Evolutionary conservation across 371 early-diverging fungal genomes (phyloP).

Genomic region (Rozella allomycis): DNA sequence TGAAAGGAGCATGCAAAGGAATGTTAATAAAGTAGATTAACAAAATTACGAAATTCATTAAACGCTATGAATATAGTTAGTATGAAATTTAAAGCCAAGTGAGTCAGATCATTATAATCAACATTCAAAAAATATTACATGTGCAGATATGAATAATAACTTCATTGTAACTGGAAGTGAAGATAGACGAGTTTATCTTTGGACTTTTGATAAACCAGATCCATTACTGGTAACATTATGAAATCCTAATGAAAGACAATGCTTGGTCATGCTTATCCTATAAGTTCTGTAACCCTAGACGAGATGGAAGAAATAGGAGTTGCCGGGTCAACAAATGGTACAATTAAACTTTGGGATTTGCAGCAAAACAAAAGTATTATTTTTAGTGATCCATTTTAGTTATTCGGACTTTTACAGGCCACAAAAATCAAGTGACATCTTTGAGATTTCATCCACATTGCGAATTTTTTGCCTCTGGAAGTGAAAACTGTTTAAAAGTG

Average conservation of each 20-base stretch:
- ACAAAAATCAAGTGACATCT: conserved; percentile 17
- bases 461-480: conserved; percentile 38
- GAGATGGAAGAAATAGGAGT: conserved; percentile 27
- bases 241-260: conserved; percentile 9
- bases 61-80: too few species aligned
- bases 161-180: conserved; percentile 30
- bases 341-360: conserved; percentile 37
- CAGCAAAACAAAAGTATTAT: conserved; percentile 22
- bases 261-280: conserved; percentile 14
- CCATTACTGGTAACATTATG: conserved; percentile 12
- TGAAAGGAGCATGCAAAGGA: too few species aligned
- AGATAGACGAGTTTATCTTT: conserved; percentile 22
- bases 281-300: conserved; percentile 20
- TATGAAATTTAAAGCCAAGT: too few species aligned
- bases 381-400: conserved; percentile 7
- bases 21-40: too few species aligned
- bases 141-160: too few species aligned
- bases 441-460: conserved; percentile 38
- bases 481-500: conserved; percentile 30
- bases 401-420: conserved; percentile 29
- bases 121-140: too few species aligned
- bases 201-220: conserved; percentile 20
- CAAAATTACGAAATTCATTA: too few species aligned
- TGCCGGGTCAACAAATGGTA: conserved; percentile 23
- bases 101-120: too few species aligned